Conservation (phyloP, 2,329 filamentous ascomycete genomes). For the Paracamarosporium sp. region DNA sequence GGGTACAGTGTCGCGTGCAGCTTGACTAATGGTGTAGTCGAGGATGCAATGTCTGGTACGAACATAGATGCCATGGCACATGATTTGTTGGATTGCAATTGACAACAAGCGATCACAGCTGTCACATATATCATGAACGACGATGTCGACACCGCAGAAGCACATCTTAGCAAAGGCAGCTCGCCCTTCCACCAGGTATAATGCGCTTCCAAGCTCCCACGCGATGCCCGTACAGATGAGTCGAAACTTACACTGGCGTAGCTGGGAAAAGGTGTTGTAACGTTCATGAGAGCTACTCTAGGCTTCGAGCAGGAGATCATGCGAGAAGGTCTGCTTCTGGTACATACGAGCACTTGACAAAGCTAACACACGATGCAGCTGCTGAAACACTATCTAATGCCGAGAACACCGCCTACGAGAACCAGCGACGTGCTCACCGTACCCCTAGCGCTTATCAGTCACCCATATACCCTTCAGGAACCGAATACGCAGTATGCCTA, state of each 20-base stretch:
- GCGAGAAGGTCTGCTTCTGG: conserved; percentile 50
- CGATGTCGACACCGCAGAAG: conserved; percentile 84
- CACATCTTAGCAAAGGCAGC: conserved; percentile 70
- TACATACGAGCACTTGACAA: no score
- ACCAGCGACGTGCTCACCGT: conserved; percentile 77
- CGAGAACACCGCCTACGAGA: conserved; percentile 76
- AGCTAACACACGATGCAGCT: conserved; percentile 54
- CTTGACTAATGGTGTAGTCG: conserved; percentile 43
- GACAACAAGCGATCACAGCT: conserved; percentile 52
- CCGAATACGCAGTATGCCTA: conserved; percentile 84
- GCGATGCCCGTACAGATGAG: not conserved
- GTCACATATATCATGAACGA: conserved; percentile 83
- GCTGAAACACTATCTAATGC: conserved; percentile 74
- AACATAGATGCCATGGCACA: not conserved
- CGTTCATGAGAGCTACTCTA: conserved; percentile 84
- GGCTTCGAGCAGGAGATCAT: conserved; percentile 94
- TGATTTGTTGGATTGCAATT: conserved; percentile 19
- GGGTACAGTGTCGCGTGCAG: not conserved
- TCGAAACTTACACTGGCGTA: conserved; percentile 46
- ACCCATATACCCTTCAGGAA: conserved; percentile 79
- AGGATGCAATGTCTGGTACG: conserved; percentile 56
- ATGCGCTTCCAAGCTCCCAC: not conserved
- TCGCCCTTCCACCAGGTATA: conserved; percentile 84
- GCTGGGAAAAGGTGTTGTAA: conserved; percentile 80
- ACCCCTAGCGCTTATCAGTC: conserved; percentile 63